A percentile compares a stretch with the other conserved stretches of the same genome.
These are phyloP conservation scores for Rhodotorula babjevae DNA, from an alignment of 768 basidiomycete genomes.

Conservation along the genomic window DNA sequence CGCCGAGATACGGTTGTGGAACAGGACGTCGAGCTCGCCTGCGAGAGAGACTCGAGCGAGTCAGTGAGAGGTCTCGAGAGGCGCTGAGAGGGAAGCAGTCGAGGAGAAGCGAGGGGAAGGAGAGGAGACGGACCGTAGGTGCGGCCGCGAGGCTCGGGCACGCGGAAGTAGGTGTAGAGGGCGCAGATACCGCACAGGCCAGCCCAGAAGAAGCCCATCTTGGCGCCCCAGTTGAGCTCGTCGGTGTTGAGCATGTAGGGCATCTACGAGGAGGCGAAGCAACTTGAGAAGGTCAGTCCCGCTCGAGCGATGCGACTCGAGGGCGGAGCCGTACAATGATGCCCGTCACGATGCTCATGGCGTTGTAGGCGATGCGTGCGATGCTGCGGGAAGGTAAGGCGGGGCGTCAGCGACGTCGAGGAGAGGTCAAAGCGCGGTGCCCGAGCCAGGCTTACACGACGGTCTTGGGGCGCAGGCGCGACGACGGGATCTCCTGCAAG, in stretches of 20 bases:
- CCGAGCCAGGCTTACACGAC: slow-evolving; percentile 39
- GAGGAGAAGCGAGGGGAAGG: neutral
- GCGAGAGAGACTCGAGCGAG: neutral
- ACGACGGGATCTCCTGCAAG: slow-evolving; percentile 43
- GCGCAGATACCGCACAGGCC: slow-evolving; percentile 16
- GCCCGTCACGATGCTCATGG: slow-evolving; percentile 39
- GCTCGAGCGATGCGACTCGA: no score
- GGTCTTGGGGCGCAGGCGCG: slow-evolving; percentile 47
- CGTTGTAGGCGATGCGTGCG: slow-evolving; percentile 29
- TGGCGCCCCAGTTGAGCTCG: slow-evolving; percentile 26
- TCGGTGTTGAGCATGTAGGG: neutral
- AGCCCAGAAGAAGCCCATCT: slow-evolving; percentile 45
- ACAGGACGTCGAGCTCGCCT: slow-evolving; percentile 49
- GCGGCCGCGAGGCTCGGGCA: slow-evolving; percentile 41
- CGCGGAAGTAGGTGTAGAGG: slow-evolving; percentile 34
- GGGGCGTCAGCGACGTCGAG: slow-evolving; percentile 39
- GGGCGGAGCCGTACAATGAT: slow-evolving; percentile 29
- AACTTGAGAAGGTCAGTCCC: no score
- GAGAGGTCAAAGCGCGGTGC: neutral
- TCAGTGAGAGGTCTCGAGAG: no score
- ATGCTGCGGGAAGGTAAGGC: neutral
- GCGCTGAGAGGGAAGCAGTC: no score
- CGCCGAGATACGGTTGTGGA: slow-evolving; percentile 46
- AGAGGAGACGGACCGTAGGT: slow-evolving; percentile 14
- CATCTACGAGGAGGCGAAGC: slow-evolving; percentile 6